A percentile compares a stretch with the other conserved stretches of the same genome.
phyloP scores from a whole-genome alignment of 495 filamentous ascomycete genomes.

The Geopyxis carbonaria region DNA sequence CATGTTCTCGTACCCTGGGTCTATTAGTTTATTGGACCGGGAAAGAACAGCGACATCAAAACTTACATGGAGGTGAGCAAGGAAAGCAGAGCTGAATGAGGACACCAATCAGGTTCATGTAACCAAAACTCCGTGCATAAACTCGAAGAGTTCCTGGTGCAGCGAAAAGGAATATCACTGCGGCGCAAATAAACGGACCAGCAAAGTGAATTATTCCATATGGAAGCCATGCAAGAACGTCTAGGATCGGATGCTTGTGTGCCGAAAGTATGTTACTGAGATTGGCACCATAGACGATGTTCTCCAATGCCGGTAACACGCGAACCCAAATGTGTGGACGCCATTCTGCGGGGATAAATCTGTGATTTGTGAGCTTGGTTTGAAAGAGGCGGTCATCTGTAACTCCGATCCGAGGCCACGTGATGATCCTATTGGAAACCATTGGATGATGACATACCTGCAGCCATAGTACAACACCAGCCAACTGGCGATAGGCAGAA shows the following conservation, averaged over 20 bases:
- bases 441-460: constrained; percentile 46
- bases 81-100: constrained; percentile 74
- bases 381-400: constrained; percentile 8
- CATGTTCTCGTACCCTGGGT: constrained; percentile 59
- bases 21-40: background rate
- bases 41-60: background rate
- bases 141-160: constrained; percentile 71
- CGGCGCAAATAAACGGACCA: constrained; percentile 56
- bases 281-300: constrained; percentile 90
- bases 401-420: background rate
- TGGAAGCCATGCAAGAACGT: constrained; percentile 80
- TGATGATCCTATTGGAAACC: constrained; percentile 2
- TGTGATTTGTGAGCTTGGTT: constrained; percentile 21
- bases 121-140: constrained; percentile 74
- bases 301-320: constrained; percentile 85
- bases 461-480: constrained; percentile 76
- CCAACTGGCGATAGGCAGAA: constrained; percentile 67
- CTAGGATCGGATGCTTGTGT: constrained; percentile 62
- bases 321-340: constrained; percentile 86
- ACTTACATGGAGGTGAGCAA: constrained; percentile 66
- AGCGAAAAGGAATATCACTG: constrained; percentile 67
- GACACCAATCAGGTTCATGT: constrained; percentile 77
- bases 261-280: constrained; percentile 87
- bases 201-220: constrained; percentile 83
- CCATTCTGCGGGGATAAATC: constrained; percentile 71